Evolutionary conservation across 2,329 filamentous ascomycete genomes (phyloP).

Genomic region (Neonectria punicea): DNA sequence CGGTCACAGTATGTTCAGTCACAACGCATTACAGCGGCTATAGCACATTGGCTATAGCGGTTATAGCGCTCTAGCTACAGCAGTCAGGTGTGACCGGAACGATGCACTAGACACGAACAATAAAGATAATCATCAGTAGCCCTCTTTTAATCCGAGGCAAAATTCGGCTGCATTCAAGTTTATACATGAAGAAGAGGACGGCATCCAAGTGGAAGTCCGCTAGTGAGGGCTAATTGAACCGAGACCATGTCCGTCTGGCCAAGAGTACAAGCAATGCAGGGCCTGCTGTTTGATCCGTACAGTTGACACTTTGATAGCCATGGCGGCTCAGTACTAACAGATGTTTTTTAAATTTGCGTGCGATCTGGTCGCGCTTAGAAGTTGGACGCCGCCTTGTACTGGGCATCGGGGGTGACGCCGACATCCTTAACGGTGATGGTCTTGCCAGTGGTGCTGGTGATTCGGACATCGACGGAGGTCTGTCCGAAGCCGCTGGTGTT

Average conservation of each 20-base stretch:
- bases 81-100: too few species aligned
- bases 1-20: too few species aligned
- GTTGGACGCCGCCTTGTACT: slow-evolving; percentile 47
- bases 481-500: slow-evolving; percentile 66
- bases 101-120: not conserved
- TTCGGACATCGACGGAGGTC: slow-evolving; percentile 62
- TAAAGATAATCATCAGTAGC: not conserved
- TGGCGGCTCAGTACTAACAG: not conserved
- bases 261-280: slow-evolving; percentile 3
- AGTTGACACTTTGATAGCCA: not conserved
- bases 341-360: not conserved
- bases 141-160: slow-evolving; percentile 3
- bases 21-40: too few species aligned
- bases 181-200: slow-evolving; percentile 23
- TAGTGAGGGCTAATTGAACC: not conserved
- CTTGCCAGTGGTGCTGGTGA: slow-evolving; percentile 64
- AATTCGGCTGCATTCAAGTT: slow-evolving; percentile 5
- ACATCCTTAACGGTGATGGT: slow-evolving; percentile 63
- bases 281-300: slow-evolving; percentile 7
- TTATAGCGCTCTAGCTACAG: too few species aligned
- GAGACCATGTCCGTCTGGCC: not conserved
- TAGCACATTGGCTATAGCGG: too few species aligned
- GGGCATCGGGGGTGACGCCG: slow-evolving; percentile 48
- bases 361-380: slow-evolving; percentile 36
- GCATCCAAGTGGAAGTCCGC: slow-evolving; percentile 2